Evolutionary conservation across 2,329 filamentous ascomycete genomes (phyloP).

Genomic region (Trematosphaeria pertusa): DNA sequence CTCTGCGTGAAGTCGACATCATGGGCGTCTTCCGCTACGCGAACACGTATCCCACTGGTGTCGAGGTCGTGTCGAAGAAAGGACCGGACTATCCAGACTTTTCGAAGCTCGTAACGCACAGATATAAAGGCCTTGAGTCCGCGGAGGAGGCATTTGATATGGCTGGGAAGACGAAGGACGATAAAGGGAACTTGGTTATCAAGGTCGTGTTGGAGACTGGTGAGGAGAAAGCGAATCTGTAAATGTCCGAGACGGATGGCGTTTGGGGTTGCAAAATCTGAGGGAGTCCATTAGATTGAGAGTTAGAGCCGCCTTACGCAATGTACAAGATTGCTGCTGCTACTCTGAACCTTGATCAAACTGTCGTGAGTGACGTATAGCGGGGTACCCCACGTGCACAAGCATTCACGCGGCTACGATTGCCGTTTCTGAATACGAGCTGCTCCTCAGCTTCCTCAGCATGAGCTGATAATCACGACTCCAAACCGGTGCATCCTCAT

Average conservation of each 20-base stretch:
- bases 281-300: background rate
- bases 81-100: conserved; percentile 65
- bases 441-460: background rate
- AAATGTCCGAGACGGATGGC: conserved; percentile 6
- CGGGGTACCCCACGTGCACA: background rate
- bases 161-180: conserved; percentile 71
- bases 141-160: conserved; percentile 72
- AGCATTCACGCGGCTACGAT: background rate
- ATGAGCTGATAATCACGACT: no score
- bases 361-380: conserved; percentile 1
- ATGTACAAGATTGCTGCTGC: background rate
- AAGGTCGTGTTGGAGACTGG: conserved; percentile 68
- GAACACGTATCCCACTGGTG: conserved; percentile 76
- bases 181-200: conserved; percentile 71
- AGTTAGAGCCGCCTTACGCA: background rate
- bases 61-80: conserved; percentile 62
- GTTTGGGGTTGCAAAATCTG: background rate
- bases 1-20: conserved; percentile 77
- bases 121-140: conserved; percentile 69
- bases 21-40: conserved; percentile 80
- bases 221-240: conserved; percentile 25
- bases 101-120: conserved; percentile 76
- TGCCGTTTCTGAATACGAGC: background rate
- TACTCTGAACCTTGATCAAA: background rate
- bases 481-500: no score